Evolutionary conservation across 139 green algal genomes (phyloP).

Genomic region (Ettlia oleoabundans): DNA sequence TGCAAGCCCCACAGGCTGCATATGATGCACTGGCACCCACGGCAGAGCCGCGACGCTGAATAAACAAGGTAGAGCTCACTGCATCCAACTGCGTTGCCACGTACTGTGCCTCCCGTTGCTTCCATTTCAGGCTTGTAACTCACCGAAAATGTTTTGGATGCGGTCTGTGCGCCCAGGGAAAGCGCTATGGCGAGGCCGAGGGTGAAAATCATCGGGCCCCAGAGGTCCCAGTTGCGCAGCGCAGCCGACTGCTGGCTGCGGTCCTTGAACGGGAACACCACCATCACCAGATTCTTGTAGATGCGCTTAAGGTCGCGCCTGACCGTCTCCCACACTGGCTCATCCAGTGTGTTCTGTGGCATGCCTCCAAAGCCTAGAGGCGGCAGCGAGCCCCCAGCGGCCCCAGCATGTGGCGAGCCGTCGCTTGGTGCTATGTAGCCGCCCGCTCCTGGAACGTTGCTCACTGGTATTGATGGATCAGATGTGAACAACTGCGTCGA

Average conservation of each 20-base stretch:
- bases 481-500: slow-evolving; percentile 36
- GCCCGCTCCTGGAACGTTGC: neutral
- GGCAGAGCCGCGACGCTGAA: too few relatives aligned
- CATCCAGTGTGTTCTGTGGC: slow-evolving; percentile 87
- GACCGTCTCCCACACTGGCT: slow-evolving; percentile 89
- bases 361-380: slow-evolving; percentile 32
- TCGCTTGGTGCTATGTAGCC: neutral
- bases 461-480: slow-evolving; percentile 27
- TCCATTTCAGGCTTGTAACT: too few relatives aligned
- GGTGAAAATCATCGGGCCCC: slow-evolving; percentile 94
- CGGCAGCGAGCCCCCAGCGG: neutral
- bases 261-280: slow-evolving; percentile 86
- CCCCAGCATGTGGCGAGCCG: too few relatives aligned
- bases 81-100: too few relatives aligned
- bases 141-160: slow-evolving; percentile 82
- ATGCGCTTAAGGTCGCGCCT: slow-evolving; percentile 91
- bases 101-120: too few relatives aligned
- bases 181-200: slow-evolving; percentile 79
- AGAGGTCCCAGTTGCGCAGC: slow-evolving; percentile 98
- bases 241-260: slow-evolving; percentile 72
- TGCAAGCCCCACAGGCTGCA: too few relatives aligned
- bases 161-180: slow-evolving; percentile 66
- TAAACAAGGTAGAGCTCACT: too few relatives aligned
- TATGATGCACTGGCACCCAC: too few relatives aligned
- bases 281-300: slow-evolving; percentile 80